Percentiles rank a stretch among this genome's conserved stretches.
Evolutionary conservation across 2,329 filamentous ascomycete genomes (phyloP).

Genomic region (Pyrenochaeta sp.): DNA sequence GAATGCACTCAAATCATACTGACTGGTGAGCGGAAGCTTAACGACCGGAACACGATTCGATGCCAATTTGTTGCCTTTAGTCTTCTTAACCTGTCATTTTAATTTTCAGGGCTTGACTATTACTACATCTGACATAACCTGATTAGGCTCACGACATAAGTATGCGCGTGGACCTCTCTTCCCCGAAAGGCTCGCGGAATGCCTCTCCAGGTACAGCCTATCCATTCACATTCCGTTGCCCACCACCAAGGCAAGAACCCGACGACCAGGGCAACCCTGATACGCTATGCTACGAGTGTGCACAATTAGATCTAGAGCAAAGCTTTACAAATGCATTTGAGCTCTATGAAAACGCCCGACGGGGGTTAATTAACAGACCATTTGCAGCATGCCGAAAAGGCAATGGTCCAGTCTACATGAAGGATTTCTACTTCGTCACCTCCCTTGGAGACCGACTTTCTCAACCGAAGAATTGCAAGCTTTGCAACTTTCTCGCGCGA

Average conservation of each 20-base stretch:
- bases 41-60: not conserved
- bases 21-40: too few relatives aligned
- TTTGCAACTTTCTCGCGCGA: not conserved
- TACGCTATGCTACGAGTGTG: not conserved
- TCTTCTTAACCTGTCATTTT: too few relatives aligned
- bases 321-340: not conserved
- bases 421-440: slow-evolving; percentile 6
- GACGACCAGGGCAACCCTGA: not conserved
- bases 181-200: not conserved
- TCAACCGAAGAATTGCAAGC: not conserved
- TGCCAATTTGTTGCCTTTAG: too few relatives aligned
- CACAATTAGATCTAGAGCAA: slow-evolving; percentile 4
- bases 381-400: slow-evolving; percentile 3
- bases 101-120: too few relatives aligned
- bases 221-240: slow-evolving; percentile 5
- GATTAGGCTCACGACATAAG: too few relatives aligned
- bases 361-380: not conserved
- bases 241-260: not conserved
- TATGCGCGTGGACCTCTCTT: not conserved
- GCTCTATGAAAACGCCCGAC: slow-evolving; percentile 2
- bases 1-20: too few relatives aligned
- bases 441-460: slow-evolving; percentile 1
- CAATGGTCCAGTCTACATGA: slow-evolving; percentile 4
- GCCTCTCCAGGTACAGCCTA: not conserved
- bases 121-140: too few relatives aligned